A percentile compares a stretch with the other conserved stretches of the same genome.
phyloP scores from a whole-genome alignment of 2,329 filamentous ascomycete species.

The Cucurbitaria berberidis region DNA sequence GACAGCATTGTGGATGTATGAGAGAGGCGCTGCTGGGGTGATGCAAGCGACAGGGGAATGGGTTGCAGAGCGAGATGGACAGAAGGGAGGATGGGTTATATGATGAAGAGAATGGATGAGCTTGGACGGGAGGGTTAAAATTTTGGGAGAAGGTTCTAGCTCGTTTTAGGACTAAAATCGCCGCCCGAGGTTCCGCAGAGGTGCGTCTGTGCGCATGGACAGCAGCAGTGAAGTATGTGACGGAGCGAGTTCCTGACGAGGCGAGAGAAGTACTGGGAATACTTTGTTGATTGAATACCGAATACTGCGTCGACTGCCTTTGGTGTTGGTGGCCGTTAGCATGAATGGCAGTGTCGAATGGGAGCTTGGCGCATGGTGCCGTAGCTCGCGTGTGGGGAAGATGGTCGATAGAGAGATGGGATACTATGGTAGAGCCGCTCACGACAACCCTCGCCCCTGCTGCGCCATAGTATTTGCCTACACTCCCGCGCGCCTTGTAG shows the following conservation, averaged over 20 bases:
- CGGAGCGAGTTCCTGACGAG: background rate
- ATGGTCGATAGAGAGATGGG: background rate
- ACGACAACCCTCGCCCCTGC: background rate
- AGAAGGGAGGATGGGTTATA: constrained; percentile 30
- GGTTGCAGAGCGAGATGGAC: constrained; percentile 22
- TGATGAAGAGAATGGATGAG: constrained; percentile 36
- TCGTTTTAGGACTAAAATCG: constrained; percentile 20
- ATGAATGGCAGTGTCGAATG: background rate
- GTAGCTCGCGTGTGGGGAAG: constrained; percentile 2
- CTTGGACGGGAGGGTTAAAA: constrained; percentile 35
- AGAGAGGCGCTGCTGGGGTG: constrained; percentile 36
- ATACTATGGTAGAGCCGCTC: too few relatives aligned
- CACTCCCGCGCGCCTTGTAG: background rate
- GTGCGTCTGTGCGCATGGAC: constrained; percentile 22
- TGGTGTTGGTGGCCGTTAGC: background rate
- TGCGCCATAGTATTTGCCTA: background rate
- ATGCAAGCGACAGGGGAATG: constrained; percentile 38
- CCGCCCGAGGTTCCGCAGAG: constrained; percentile 22
- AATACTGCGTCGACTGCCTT: background rate
- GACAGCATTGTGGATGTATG: constrained; percentile 47
- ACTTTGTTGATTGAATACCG: too few relatives aligned
- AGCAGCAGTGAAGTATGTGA: constrained; percentile 4
- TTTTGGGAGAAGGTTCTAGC: constrained; percentile 38
- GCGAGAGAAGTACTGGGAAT: background rate
- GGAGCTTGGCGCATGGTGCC: background rate